Evolutionary conservation across 2,329 filamentous ascomycete genomes (phyloP).

Genomic region (Neopestalotiopsis sp.): DNA sequence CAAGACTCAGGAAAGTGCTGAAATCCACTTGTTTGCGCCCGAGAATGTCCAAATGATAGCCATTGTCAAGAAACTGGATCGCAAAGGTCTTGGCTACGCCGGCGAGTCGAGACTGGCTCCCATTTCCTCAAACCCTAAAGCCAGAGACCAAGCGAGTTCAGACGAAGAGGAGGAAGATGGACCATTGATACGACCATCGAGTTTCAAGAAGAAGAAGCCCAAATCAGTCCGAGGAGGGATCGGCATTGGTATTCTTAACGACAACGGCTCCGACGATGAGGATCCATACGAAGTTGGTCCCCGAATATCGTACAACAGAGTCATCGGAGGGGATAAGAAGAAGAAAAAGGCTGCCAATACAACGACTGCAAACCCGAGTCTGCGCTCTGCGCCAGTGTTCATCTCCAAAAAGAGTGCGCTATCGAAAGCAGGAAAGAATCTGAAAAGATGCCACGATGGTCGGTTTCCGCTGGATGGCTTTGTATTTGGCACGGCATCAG

Average conservation of each 20-base stretch:
- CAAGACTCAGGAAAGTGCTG: conserved; percentile 45
- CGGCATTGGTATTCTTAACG: conserved; percentile 87
- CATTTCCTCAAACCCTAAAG: conserved; percentile 31
- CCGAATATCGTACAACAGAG: conserved; percentile 83
- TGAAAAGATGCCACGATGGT: conserved; percentile 82
- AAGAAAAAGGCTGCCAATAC: conserved; percentile 57
- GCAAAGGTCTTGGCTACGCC: conserved; percentile 72
- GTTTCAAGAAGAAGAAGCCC: conserved; percentile 54
- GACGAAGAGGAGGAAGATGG: conserved; percentile 53
- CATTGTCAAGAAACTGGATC: conserved; percentile 69
- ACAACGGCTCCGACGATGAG: conserved; percentile 93
- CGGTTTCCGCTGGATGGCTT: conserved; percentile 79
- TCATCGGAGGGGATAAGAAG: conserved; percentile 81
- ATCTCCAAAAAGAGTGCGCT: conserved; percentile 67
- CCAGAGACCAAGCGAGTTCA: conserved; percentile 38
- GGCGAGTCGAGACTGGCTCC: conserved; percentile 60
- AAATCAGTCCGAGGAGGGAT: conserved; percentile 68
- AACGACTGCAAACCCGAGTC: conserved; percentile 64
- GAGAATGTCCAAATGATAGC: conserved; percentile 74
- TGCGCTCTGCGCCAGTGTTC: conserved; percentile 74
- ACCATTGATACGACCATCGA: conserved; percentile 29
- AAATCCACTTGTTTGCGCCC: conserved; percentile 81
- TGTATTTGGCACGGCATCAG: conserved; percentile 63
- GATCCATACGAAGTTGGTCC: conserved; percentile 93
- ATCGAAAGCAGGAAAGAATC: conserved; percentile 46